Base-by-base conservation (phyloP, 345 rosid species). In the Carallia brachiata region DNA sequence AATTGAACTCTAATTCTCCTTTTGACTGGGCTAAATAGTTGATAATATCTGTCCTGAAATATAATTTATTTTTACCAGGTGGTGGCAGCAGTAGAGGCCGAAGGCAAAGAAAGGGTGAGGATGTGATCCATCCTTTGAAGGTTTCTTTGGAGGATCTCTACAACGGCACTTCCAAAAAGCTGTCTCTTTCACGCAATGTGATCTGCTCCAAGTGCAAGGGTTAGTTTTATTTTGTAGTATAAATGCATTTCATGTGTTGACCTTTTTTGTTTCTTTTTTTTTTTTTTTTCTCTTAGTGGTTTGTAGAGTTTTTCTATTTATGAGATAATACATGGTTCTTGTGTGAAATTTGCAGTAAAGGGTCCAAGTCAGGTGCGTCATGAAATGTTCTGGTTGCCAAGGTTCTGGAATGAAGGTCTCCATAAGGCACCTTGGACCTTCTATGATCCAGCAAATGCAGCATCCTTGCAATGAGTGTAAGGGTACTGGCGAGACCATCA, bases 91-190 rank as follows among this genome's bases (percentile, higher is more conserved):
- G 96, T 82, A 74, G 96, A 72, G 89, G 90, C 68, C 77, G 98
- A 55, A 89, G 98, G 80, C 97, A 93, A 77, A 86, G 96, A 64
- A 85, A 89, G 80, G 97, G 98, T 30, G 97, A 90, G 83, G 96
- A 93, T 79, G 98, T 89, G 55, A 75, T 89, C 58, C 98, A 93
- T 77, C 93, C 96, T 17, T 81, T 93, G 7, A 93, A 93, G 78
- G 96, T 93, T 63, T 86, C 97, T 13, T 68, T 90, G 57, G 98
- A 93, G 74, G 98, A 93, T 68, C 80, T 89, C 1, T 93, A 93
- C 73, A 87, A 86, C 30, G 97, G 98, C 40, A 86, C 88, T 17
- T 82, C 86, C 48, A 93, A 93, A 86, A 93, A 90, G 79, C 86
- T 90, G 4, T 88, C 98, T 1, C 90, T 93, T 6, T 86, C 97